Evolutionary conservation across 805 yeast species (phyloP), one percentile per base, ranked within the genome.

Genomic region (Sugiyamaella marilandica): DNA sequence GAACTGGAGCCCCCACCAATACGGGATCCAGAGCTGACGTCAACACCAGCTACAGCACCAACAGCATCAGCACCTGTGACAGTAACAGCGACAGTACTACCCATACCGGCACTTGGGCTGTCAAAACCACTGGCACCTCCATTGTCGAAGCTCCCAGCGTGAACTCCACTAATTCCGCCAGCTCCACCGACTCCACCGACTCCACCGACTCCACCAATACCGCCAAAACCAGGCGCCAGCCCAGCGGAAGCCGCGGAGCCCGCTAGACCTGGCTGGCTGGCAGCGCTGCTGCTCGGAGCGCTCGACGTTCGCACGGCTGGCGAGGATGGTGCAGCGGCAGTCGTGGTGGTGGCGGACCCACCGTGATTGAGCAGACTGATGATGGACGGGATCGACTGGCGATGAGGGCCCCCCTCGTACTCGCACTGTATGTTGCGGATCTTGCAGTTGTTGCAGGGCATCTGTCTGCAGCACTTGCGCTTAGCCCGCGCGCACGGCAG

Each of bases 401-500:
- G 48, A 31, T 19, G 51, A 50, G 24, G 43, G 13, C 44, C 55
- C 9, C 41, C 45, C 32, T 51, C 54, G 37, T 57, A 57, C 26
- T 32, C 49, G 43, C 60, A 57, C 11, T 39, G 50, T 10, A 57
- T 11, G 18, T 47, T 47, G 10, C 60, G 51, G 34, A 57, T 45
- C 29, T 34, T 14, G 36, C 60, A 57, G 50, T 57, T 52, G 18
- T 19, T 49, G 41, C 60, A 57, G 1, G 60, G 60, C 11, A n/a
- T 16, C 26, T 52, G 49, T 36, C 47, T 37, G 14, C 54, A 52
- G 41, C 60, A 57, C 47, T 55, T 57, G 10, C 60, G 51, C 36
- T 57, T 57, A 1, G 60, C 48, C 32, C 45, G 47, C 5, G 54
- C 55, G 44, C 60, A 57, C 8, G 58, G 49, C 44, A 55, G 34